Evolutionary conservation across 2,329 filamentous ascomycete species (phyloP), one percentile per base, ranked within the genome.

Genomic region (Fusarium sp.): DNA sequence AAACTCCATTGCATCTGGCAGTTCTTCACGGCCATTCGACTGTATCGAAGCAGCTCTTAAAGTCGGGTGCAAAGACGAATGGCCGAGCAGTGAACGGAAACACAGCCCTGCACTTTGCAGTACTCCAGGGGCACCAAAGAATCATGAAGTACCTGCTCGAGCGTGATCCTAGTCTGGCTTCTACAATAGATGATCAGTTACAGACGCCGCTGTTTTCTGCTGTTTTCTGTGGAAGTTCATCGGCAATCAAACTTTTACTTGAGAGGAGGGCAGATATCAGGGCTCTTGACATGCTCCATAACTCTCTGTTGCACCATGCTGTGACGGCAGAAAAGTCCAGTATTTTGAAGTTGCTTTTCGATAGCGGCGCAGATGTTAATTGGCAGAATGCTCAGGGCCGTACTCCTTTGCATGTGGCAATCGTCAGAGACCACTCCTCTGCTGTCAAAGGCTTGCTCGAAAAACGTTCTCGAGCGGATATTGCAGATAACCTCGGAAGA

Each of bases 381-480:
- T 7, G 21, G 9, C 48, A 58, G 20, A 43, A 58, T 21, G 3
- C 16, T 3, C 29, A 43, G 2, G 38, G 55, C 15, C 29, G 24
- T 11, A 58, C 55, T 13, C 55, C 49, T 23, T 13, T 58, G 18
- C 38, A 58, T 29, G 18, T 58, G 15, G 55, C 55, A 7, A 58
- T 56, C 9, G 8, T 21, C 4, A 23, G 52, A 4, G 18, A 15
- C 16, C 23, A 33, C 4, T 12, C 49, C 11, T 38, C 55, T 18
- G 20, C 15, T 16, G 31, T 56, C 28, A 58, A 58, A 15, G 9
- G 33, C 24, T 52, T 58, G 13, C 50, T 58, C 20, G 49, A 56
- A 8, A 31, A 29, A 15, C 24, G 29, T 26, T 56, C 48, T 18
- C 10, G 38, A 20, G 39, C 26, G 9, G 38, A 56, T 15, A 38